Evolutionary conservation across 805 yeast species (phyloP).

Genomic region (Yamadazyma akitaensis): DNA sequence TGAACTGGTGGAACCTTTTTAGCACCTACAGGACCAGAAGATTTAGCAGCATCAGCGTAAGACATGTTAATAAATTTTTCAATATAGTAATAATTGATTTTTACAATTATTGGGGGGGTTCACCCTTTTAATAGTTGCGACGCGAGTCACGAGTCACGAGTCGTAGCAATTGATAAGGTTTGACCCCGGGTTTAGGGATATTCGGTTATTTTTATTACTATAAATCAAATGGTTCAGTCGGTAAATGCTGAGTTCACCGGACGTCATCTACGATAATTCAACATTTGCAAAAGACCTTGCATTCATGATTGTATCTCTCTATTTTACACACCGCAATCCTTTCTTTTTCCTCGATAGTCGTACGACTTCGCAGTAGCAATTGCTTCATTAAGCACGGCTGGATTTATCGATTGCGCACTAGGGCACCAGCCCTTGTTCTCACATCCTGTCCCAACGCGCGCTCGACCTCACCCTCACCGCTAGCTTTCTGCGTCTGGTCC

Average conservation of each 20-base stretch:
- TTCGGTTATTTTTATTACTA: too few relatives aligned
- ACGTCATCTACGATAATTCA: too few relatives aligned
- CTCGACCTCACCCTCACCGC: too few relatives aligned
- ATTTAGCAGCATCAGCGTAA: constrained; percentile 43
- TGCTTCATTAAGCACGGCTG: neutral
- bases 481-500: too few relatives aligned
- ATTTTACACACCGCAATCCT: neutral
- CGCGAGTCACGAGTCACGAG: neutral
- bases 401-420: constrained; percentile 2
- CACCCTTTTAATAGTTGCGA: constrained; percentile 2
- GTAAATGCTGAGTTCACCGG: too few relatives aligned
- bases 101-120: constrained; percentile 2
- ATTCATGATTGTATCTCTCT: too few relatives aligned
- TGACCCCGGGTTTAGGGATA: neutral
- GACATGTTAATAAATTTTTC: constrained; percentile 9
- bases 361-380: neutral
- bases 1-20: constrained; percentile 30
- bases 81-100: neutral
- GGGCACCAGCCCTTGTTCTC: neutral
- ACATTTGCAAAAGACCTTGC: too few relatives aligned
- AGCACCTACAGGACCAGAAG: constrained; percentile 35
- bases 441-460: neutral
- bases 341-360: neutral
- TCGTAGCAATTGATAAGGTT: neutral
- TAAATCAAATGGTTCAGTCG: too few relatives aligned